Evolutionary conservation across 2,329 filamentous ascomycete species (phyloP).

Genomic region (Rachicladosporium sp.): DNA sequence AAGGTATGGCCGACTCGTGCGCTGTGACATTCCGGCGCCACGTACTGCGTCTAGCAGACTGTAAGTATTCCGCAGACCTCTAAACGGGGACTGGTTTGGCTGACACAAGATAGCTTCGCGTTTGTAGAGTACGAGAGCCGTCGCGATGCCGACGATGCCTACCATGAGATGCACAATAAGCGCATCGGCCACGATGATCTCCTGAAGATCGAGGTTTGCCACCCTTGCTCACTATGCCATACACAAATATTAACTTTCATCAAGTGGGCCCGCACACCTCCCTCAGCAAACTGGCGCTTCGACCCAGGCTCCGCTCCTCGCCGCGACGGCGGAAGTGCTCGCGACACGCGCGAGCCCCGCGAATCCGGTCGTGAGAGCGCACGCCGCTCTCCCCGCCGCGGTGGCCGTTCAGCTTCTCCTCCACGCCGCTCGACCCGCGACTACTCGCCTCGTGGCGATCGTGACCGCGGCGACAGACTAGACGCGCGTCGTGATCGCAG

Average conservation of each 20-base stretch:
- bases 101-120: constrained; percentile 57
- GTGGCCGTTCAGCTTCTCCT: constrained; percentile 45
- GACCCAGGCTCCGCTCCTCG: constrained; percentile 71
- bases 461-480: constrained; percentile 54
- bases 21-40: constrained; percentile 94
- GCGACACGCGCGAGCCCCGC: constrained; percentile 50
- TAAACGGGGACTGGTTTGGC: constrained; percentile 1
- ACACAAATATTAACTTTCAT: constrained; percentile 10
- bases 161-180: constrained; percentile 99
- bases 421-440: constrained; percentile 5
- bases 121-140: constrained; percentile 99
- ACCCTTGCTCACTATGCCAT: background rate
- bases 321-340: constrained; percentile 57
- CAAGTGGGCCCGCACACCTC: constrained; percentile 97
- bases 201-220: constrained; percentile 82
- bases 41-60: constrained; percentile 87
- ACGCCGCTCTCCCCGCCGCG: constrained; percentile 29
- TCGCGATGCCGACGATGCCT: constrained; percentile 95
- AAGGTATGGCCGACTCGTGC: constrained; percentile 94
- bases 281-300: constrained; percentile 96
- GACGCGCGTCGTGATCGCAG: constrained; percentile 55
- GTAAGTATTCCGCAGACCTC: constrained; percentile 46
- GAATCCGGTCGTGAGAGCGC: constrained; percentile 45
- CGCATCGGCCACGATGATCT: constrained; percentile 90
- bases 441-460: constrained; percentile 33